Percentiles rank a stretch among this genome's conserved stretches.
Evolutionary conservation across 1,284 basidiomycete genomes (phyloP).

Genomic region (Apiotrichum gamsii): DNA sequence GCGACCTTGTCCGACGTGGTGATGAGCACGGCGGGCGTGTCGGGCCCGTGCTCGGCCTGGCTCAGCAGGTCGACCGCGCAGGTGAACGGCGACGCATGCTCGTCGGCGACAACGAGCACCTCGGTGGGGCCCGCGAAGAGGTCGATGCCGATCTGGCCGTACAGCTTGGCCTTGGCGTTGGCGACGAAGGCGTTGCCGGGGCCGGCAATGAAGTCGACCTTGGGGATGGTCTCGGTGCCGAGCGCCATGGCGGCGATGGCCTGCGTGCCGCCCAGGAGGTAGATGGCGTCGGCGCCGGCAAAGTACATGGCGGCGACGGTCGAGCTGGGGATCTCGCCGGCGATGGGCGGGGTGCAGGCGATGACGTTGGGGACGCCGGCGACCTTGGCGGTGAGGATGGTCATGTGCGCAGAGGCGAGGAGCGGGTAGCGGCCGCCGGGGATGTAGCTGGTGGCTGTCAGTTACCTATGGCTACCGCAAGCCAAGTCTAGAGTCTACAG

Average conservation of each 20-base stretch:
- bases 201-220: conserved; percentile 46
- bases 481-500: too few relatives aligned
- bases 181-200: conserved; percentile 48
- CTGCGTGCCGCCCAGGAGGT: conserved; percentile 42
- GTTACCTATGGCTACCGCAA: too few relatives aligned
- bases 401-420: conserved; percentile 25
- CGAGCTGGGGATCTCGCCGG: conserved; percentile 4
- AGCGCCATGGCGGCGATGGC: conserved; percentile 47
- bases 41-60: conserved; percentile 47
- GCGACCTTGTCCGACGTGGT: conserved; percentile 23
- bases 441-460: conserved; percentile 14
- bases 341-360: conserved; percentile 43
- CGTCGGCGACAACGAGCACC: conserved; percentile 39
- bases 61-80: conserved; percentile 44
- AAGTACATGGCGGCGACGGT: conserved; percentile 21
- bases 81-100: conserved; percentile 33
- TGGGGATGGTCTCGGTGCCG: conserved; percentile 41
- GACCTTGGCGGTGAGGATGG: conserved; percentile 40
- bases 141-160: conserved; percentile 42
- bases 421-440: conserved; percentile 12
- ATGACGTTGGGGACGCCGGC: conserved; percentile 42
- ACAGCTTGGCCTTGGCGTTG: conserved; percentile 34
- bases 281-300: conserved; percentile 11
- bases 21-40: conserved; percentile 45
- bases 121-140: conserved; percentile 46